A percentile compares a stretch with the other conserved stretches of the same genome.
Conservation (phyloP, 2,329 filamentous ascomycete genomes). For the Cladophialophora bantiana region DNA sequence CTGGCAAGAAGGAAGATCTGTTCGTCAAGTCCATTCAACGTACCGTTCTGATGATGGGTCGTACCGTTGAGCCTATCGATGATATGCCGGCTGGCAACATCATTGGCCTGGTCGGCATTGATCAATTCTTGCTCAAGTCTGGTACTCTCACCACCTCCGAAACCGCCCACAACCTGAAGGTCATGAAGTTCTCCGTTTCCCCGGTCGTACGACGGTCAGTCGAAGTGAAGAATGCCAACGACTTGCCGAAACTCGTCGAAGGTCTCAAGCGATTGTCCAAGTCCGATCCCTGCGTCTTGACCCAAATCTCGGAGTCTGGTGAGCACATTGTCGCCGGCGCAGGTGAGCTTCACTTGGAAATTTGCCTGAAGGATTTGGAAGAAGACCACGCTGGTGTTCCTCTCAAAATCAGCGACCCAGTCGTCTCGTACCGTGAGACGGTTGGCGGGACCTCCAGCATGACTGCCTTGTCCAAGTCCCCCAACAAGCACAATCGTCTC, state of each 20-base stretch:
- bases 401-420: conserved; percentile 95
- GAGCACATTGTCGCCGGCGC: conserved; percentile 99
- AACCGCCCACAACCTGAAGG: conserved; percentile 99
- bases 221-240: conserved; percentile 99
- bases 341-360: conserved; percentile 99
- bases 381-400: conserved; percentile 99
- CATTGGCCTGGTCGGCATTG: conserved; percentile 97
- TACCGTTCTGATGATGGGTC: conserved; percentile 99
- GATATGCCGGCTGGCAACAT: conserved; percentile 99
- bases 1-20: conserved; percentile 98
- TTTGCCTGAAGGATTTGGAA: conserved; percentile 99
- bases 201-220: conserved; percentile 98
- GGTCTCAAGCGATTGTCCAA: conserved; percentile 99
- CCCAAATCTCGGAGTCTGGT: conserved; percentile 85
- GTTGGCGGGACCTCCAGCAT: conserved; percentile 86
- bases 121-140: conserved; percentile 99
- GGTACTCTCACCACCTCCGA: conserved; percentile 98
- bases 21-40: conserved; percentile 99
- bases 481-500: conserved; percentile 99
- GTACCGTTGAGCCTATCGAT: conserved; percentile 97
- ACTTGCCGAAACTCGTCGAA: conserved; percentile 99
- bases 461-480: conserved; percentile 97
- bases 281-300: conserved; percentile 98
- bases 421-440: conserved; percentile 98
- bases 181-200: conserved; percentile 99